These are phyloP conservation scores for Phytophthora sp. DNA, from an alignment of 352 stramenopile species.

Conservation along the genomic window DNA sequence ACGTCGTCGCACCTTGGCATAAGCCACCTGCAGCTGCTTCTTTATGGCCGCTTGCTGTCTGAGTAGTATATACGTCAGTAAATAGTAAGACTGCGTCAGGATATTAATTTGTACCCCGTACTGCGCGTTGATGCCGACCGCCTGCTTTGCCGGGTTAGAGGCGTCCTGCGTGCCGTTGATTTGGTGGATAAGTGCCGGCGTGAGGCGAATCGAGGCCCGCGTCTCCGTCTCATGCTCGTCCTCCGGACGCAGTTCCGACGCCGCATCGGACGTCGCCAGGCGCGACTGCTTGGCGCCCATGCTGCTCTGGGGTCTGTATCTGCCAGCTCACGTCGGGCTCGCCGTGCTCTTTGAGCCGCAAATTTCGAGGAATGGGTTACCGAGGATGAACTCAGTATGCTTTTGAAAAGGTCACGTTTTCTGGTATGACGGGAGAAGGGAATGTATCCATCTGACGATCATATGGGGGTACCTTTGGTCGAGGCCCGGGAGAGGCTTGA, in stretches of 20 bases:
- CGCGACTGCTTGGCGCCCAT: conserved; percentile 86
- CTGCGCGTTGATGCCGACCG: conserved; percentile 44
- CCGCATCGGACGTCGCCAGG: conserved; percentile 64
- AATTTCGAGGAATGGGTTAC: conserved; percentile 19
- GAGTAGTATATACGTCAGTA: conserved; percentile 6
- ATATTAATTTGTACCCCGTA: conserved; percentile 30
- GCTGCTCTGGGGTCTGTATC: conserved; percentile 18
- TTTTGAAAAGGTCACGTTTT: neutral
- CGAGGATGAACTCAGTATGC: neutral
- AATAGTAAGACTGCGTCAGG: neutral
- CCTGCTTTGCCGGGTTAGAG: conserved; percentile 16
- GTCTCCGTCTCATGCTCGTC: conserved; percentile 50
- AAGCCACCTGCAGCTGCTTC: conserved; percentile 80
- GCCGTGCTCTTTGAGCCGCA: neutral
- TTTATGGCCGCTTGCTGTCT: conserved; percentile 72
- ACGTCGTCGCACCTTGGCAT: conserved; percentile 56
- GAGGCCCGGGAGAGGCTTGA: neutral
- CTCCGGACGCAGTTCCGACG: conserved; percentile 59
- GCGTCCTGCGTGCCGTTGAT: conserved; percentile 58
- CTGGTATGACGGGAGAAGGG: neutral
- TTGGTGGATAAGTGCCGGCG: conserved; percentile 71
- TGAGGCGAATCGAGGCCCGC: conserved; percentile 67
- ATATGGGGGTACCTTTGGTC: neutral
- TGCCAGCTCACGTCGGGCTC: conserved; percentile 47
- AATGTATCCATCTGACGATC: neutral